These are phyloP conservation scores for Fraxinus greggii DNA, from an alignment of 305 asterid species.

Conservation along the genomic window DNA sequence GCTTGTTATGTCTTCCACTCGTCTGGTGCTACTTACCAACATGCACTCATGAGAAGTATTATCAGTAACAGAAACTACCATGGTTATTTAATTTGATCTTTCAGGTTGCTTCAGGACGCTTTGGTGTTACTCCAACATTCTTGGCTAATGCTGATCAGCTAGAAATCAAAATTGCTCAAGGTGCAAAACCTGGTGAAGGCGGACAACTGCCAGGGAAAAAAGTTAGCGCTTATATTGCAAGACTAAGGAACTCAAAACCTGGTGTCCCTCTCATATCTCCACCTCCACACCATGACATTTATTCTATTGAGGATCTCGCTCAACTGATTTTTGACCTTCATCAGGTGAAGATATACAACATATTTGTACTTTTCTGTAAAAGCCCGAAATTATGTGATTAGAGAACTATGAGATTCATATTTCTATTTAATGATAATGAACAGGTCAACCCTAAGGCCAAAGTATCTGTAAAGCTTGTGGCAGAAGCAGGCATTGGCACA, in stretches of 20 bases:
- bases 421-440: constrained; percentile 24
- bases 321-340: constrained; percentile 98
- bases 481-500: constrained; percentile 99
- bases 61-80: neutral
- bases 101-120: constrained; percentile 99
- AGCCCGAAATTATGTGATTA: constrained; percentile 4
- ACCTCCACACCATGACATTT: constrained; percentile 99
- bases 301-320: constrained; percentile 99
- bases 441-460: constrained; percentile 98
- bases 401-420: constrained; percentile 15
- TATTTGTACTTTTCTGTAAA: neutral
- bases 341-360: constrained; percentile 53
- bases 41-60: neutral
- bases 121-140: constrained; percentile 99
- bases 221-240: constrained; percentile 97
- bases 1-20: neutral
- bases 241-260: constrained; percentile 95
- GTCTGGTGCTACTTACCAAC: constrained; percentile 2
- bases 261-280: constrained; percentile 99
- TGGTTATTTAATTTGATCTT: constrained; percentile 17
- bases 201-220: constrained; percentile 99
- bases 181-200: constrained; percentile 99
- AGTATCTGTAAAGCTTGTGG: constrained; percentile 96
- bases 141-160: constrained; percentile 95
- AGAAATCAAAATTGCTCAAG: constrained; percentile 97